A percentile compares a stretch with the other conserved stretches of the same genome.
phyloP scores from a whole-genome alignment of 495 filamentous ascomycete genomes.

The Penicillium taxi region DNA sequence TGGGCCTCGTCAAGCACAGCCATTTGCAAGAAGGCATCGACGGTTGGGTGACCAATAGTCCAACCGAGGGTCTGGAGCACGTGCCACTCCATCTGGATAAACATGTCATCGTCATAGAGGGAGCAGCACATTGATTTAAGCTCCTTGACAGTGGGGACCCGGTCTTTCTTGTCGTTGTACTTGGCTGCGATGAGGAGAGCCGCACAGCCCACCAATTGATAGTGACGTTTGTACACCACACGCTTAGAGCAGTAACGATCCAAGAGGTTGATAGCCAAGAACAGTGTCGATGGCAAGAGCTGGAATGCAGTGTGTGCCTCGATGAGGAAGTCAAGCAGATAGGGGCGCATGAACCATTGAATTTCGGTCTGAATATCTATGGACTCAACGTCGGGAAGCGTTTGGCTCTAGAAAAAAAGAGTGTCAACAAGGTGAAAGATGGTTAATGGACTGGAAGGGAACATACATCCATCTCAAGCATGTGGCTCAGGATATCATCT shows the following conservation, averaged over 20 bases:
- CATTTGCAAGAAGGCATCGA: constrained; percentile 84
- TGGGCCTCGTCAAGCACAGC: constrained; percentile 53
- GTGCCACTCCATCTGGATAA: constrained; percentile 99
- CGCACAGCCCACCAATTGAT: constrained; percentile 94
- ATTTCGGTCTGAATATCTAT: constrained; percentile 99
- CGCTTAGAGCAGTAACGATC: constrained; percentile 96
- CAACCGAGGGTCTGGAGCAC: constrained; percentile 96
- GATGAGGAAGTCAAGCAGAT: constrained; percentile 95
- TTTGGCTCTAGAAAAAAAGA: constrained; percentile 57
- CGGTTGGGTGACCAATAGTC: constrained; percentile 91
- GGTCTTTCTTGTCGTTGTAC: constrained; percentile 97
- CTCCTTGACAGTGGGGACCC: constrained; percentile 90
- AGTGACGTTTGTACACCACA: constrained; percentile 99
- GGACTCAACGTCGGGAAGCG: constrained; percentile 87
- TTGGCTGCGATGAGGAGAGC: constrained; percentile 95
- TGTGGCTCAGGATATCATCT: constrained; percentile 85
- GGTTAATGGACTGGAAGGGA: background rate
- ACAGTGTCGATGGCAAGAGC: constrained; percentile 86
- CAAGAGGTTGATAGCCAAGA: constrained; percentile 91
- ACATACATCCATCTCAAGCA: constrained; percentile 91
- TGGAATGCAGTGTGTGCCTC: constrained; percentile 95
- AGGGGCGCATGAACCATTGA: constrained; percentile 99
- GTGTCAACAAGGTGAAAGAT: constrained; percentile 9
- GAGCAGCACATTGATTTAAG: constrained; percentile 98
- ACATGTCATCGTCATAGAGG: constrained; percentile 98